Evolutionary conservation across 2,329 filamentous ascomycete species (phyloP), one percentile per base, ranked within the genome.

Genomic region (Neospermospora avenae): DNA sequence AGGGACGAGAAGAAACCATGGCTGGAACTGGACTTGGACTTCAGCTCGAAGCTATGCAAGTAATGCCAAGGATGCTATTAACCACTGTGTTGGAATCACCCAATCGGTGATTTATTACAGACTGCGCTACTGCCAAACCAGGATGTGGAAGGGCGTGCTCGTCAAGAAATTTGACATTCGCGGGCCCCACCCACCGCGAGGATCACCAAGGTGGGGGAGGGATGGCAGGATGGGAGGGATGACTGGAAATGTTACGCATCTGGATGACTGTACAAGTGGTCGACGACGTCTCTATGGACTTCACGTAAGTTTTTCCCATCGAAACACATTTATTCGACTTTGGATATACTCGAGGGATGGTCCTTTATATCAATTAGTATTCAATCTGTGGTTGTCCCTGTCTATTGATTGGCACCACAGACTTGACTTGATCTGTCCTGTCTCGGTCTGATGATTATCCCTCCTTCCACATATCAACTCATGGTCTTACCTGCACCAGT

Each of bases 81-180:
- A n/a, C n/a, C n/a, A n/a, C n/a, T n/a, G n/a, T n/a, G n/a, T 2
- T 31, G 11, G 28, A 31, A 57, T 25, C 55, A 60, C 62, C 59
- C 55, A 46, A 34, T 8, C 45, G 42, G 28, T 55, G 34, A 52
- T 28, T 3, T 46, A 18, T 59, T 55, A 52, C 45, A 20, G 51
- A 58, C 42, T 48, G 55, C 63, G 55, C 60, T 65, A 57, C 39
- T 24, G 51, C 64, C 41, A 22, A 63, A 60, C 54, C 45, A 62
- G 53, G 65, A 66, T 61, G 60, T 11, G 41, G 62, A 67, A 68
- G 66, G 67, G 66, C 66, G 67, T 57, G 63, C 54, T 59, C 53
- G 63, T 67, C 65, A 65, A 65, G 55, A 46, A 59, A 55, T 18
- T 62, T 65, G 63, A 57, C 63, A 65, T 57, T 16, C 24, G 48